phyloP scores from a whole-genome alignment of 306 rosid genomes.

The Vicia villosa region DNA sequence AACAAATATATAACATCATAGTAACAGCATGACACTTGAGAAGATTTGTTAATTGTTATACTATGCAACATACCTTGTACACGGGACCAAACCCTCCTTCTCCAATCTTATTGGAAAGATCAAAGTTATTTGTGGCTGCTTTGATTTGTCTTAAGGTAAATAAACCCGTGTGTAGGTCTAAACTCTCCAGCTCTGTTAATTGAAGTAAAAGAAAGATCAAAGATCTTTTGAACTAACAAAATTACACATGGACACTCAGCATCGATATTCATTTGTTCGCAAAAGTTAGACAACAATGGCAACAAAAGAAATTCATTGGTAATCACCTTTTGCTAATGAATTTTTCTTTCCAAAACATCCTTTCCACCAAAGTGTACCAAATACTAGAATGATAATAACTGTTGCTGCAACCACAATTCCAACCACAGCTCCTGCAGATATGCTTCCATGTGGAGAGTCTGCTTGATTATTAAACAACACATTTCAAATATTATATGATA shows the following conservation, averaged over 20 bases:
- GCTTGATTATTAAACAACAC: no score
- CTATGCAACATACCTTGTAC: constrained; percentile 46
- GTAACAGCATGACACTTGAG: no score
- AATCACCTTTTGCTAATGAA: constrained; percentile 41
- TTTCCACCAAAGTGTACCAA: constrained; percentile 43
- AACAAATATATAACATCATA: no score
- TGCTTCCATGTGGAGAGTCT: no score
- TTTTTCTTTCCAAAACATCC: constrained; percentile 38
- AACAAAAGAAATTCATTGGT: not conserved
- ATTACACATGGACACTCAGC: no score
- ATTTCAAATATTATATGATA: no score
- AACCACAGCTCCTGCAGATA: no score
- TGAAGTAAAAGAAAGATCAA: constrained; percentile 20
- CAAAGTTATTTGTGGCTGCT: constrained; percentile 59
- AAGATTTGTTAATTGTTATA: not conserved
- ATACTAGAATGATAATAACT: no score
- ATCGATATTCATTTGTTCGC: not conserved
- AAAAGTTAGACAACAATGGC: no score
- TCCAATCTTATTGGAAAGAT: constrained; percentile 51
- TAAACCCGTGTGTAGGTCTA: constrained; percentile 46
- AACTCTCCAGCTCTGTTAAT: constrained; percentile 45
- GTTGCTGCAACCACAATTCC: no score
- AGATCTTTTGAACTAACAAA: no score
- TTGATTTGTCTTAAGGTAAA: constrained; percentile 55
- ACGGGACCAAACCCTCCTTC: constrained; percentile 74